Conservation (phyloP, 2,329 filamentous ascomycete genomes). For the Fusarium buxicola region DNA sequence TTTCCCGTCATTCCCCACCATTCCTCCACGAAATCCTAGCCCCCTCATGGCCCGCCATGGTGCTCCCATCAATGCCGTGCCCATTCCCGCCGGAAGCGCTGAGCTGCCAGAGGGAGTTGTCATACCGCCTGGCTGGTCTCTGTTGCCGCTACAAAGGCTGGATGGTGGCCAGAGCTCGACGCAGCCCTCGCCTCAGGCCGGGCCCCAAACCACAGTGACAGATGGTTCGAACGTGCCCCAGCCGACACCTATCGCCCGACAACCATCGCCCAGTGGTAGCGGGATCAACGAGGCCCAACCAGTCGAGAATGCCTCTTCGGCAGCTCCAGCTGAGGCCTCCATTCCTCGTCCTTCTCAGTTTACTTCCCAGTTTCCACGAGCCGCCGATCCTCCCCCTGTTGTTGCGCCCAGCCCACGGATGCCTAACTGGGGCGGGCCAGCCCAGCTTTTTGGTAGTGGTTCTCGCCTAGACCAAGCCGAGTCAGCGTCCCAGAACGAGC, state of each 20-base stretch:
- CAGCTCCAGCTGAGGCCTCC: slow-evolving; percentile 18
- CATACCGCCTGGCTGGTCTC: slow-evolving; percentile 73
- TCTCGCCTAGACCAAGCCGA: slow-evolving; percentile 43
- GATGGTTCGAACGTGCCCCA: slow-evolving; percentile 29
- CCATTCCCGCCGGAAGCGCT: slow-evolving; percentile 69
- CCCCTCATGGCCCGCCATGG: slow-evolving; percentile 62
- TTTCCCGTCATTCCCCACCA: slow-evolving; percentile 39
- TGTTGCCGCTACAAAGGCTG: slow-evolving; percentile 70
- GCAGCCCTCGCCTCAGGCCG: slow-evolving; percentile 42
- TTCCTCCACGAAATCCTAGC: slow-evolving; percentile 53
- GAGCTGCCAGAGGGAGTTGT: slow-evolving; percentile 73
- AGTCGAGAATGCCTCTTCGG: slow-evolving; percentile 3
- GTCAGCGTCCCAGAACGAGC: slow-evolving; percentile 22
- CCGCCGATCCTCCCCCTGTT: slow-evolving; percentile 49
- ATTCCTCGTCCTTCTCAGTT: slow-evolving; percentile 24
- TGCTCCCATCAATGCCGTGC: slow-evolving; percentile 56
- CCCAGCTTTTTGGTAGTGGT: slow-evolving; percentile 59
- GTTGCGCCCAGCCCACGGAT: slow-evolving; percentile 61
- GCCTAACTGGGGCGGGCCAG: slow-evolving; percentile 64
- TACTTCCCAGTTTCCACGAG: slow-evolving; percentile 24
- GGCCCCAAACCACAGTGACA: slow-evolving; percentile 26
- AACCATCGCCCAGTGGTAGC: slow-evolving; percentile 28
- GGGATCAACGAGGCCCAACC: slow-evolving; percentile 31
- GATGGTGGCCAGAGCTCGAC: slow-evolving; percentile 50
- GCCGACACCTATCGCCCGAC: slow-evolving; percentile 24